Evolutionary conservation across 2,329 filamentous ascomycete genomes (phyloP).

Genomic region (Calonectria ilicicola): DNA sequence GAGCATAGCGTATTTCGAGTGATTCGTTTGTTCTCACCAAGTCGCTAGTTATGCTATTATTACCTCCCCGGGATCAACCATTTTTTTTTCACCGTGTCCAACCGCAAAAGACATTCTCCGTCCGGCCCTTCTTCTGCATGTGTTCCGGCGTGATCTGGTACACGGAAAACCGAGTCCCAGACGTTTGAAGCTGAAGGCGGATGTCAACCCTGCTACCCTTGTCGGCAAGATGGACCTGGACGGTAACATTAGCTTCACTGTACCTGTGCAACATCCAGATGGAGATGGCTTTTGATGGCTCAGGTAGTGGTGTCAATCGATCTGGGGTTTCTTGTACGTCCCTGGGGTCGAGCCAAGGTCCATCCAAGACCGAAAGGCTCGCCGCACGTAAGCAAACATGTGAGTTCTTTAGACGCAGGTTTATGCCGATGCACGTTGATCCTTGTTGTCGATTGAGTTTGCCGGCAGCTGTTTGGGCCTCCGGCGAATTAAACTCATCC

Average conservation of each 20-base stretch:
- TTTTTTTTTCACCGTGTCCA: slow-evolving; percentile 22
- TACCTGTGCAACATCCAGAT: not conserved
- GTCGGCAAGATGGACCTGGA: not conserved
- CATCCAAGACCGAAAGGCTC: not conserved
- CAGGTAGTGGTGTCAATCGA: not conserved
- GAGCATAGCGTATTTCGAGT: not conserved
- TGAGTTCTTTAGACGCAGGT: not conserved
- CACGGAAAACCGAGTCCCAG: slow-evolving; percentile 10
- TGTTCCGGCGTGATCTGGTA: slow-evolving; percentile 2
- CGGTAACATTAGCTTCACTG: slow-evolving; percentile 1
- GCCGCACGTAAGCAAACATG: slow-evolving; percentile 7
- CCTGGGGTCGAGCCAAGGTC: not conserved
- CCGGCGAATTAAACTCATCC: slow-evolving; percentile 26
- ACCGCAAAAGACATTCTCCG: not conserved
- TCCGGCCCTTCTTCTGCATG: slow-evolving; percentile 18
- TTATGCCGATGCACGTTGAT: slow-evolving; percentile 13
- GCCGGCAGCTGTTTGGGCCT: slow-evolving; percentile 23
- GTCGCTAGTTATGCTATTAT: slow-evolving; percentile 30
- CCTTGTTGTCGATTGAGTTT: slow-evolving; percentile 27
- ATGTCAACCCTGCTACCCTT: slow-evolving; percentile 9
- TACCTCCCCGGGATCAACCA: slow-evolving; percentile 26
- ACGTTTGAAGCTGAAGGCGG: slow-evolving; percentile 11
- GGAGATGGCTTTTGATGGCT: not conserved
- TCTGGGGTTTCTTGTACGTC: not conserved
- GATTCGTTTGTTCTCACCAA: not conserved